Evolutionary conservation across 2,329 filamentous ascomycete genomes (phyloP), one percentile per base, ranked within the genome.

Genomic region (Colletotrichum horii): DNA sequence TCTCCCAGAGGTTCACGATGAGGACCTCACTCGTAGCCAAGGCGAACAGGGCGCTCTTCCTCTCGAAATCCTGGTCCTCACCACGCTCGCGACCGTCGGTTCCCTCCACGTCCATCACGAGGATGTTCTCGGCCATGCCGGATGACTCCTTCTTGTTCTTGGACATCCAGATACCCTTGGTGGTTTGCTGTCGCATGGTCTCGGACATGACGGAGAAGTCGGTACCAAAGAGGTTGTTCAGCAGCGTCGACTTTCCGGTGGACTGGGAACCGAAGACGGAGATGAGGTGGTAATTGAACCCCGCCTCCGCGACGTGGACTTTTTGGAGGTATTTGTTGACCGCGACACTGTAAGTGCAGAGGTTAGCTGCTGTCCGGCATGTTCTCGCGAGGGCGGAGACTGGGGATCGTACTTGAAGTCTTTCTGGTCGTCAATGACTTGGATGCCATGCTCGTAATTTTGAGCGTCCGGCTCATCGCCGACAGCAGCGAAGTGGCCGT

Each of bases 151-250:
- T 89, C 88, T 98, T 98, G 87, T 98, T 98, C 88, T 98, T 98
- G 78, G 96, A 98, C 94, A 99, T 94, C 97, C 97, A 99, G 83
- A 99, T 99, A 83, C 97, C 97, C 89, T 98, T 99, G 60, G 97
- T 99, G 0, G 97, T 99, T 89, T 99, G 97, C 77, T 96, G 93
- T 78, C 97, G 92, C 85, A 98, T 96, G 77, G 93, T 90, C 89
- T 99, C 97, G 80, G 95, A 95, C 97, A 99, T 99, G 83, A 99
- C 96, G 79, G 95, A 96, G 87, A 99, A 99, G 73, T 96, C 91
- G 79, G 97, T 99, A 78, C 95, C 95, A 84, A 99, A 99, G 73
- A 99, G 93, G 85, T 96, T 90, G 88, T 99, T 99, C 78, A 99
- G 92, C 61, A 99, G 91, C 8, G 97, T 99, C 61, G 97, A 98